These are phyloP conservation scores for Penicillium sp. DNA, from an alignment of 2,329 filamentous ascomycete species.

Conservation along the genomic window DNA sequence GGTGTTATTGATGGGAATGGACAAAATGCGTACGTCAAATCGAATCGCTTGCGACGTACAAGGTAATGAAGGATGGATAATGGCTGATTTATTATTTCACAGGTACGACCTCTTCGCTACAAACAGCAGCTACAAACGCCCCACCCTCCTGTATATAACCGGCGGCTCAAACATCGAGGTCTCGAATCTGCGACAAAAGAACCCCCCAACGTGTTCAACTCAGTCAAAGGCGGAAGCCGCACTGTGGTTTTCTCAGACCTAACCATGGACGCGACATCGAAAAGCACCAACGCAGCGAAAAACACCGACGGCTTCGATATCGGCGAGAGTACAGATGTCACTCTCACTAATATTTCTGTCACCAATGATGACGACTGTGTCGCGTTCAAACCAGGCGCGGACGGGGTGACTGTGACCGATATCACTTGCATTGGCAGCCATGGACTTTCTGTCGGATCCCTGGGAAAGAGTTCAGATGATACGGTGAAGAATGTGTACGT, in stretches of 20 bases:
- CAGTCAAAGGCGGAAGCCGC: constrained; percentile 35
- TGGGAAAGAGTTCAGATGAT: constrained; percentile 43
- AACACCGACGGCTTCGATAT: constrained; percentile 49
- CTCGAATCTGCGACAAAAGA: constrained; percentile 39
- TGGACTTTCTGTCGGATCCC: constrained; percentile 49
- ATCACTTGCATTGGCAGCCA: constrained; percentile 49
- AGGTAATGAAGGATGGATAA: too few species aligned
- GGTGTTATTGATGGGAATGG: constrained; percentile 51
- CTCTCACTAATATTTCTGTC: constrained; percentile 37
- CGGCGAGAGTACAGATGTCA: constrained; percentile 38
- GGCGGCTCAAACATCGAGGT: constrained; percentile 41
- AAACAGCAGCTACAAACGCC: constrained; percentile 39
- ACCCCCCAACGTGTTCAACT: constrained; percentile 50
- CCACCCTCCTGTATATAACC: constrained; percentile 44
- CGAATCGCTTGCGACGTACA: too few species aligned
- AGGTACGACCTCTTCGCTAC: constrained; percentile 35
- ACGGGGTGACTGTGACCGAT: constrained; percentile 40
- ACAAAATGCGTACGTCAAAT: constrained; percentile 34
- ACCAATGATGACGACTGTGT: constrained; percentile 48
- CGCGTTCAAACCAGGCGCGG: constrained; percentile 44
- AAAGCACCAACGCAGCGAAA: constrained; percentile 37
- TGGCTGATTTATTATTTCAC: too few species aligned
- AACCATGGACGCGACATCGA: constrained; percentile 41
- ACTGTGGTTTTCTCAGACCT: constrained; percentile 40
- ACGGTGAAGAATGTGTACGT: constrained; percentile 46